These are phyloP conservation scores for Naganishia antarctica DNA, from an alignment of 768 basidiomycete species.

Conservation along the genomic window DNA sequence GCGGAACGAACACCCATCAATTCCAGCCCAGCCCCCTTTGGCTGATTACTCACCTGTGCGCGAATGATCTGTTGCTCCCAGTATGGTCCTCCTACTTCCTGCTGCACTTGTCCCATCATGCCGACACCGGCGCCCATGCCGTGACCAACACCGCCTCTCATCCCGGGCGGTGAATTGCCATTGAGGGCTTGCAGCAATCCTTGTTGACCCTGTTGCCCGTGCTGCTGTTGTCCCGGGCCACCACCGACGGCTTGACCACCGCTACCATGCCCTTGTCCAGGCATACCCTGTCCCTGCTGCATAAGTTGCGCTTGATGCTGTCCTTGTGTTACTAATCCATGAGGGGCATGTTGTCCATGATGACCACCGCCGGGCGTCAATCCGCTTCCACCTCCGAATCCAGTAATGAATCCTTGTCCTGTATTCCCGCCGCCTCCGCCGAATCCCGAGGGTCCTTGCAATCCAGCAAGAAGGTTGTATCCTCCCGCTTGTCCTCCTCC, in stretches of 20 bases:
- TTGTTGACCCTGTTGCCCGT: neutral
- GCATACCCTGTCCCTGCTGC: neutral
- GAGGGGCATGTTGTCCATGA: neutral
- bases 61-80: slow-evolving; percentile 93
- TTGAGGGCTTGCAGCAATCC: neutral
- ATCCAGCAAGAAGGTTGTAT: neutral
- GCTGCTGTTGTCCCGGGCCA: neutral
- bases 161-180: neutral
- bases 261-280: neutral
- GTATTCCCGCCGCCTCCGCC: neutral
- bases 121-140: neutral
- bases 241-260: too few species aligned
- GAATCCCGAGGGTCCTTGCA: neutral
- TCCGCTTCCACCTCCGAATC: neutral
- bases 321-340: too few species aligned
- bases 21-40: neutral
- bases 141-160: slow-evolving; percentile 1
- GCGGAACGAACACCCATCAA: slow-evolving; percentile 20
- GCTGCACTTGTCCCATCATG: neutral
- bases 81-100: slow-evolving; percentile 13
- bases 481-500: neutral
- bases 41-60: slow-evolving; percentile 66
- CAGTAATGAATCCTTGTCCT: neutral
- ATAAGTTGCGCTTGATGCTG: neutral
- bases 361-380: neutral